phyloP scores from a whole-genome alignment of 257 asterid genomes.

The Echites panduratus region DNA sequence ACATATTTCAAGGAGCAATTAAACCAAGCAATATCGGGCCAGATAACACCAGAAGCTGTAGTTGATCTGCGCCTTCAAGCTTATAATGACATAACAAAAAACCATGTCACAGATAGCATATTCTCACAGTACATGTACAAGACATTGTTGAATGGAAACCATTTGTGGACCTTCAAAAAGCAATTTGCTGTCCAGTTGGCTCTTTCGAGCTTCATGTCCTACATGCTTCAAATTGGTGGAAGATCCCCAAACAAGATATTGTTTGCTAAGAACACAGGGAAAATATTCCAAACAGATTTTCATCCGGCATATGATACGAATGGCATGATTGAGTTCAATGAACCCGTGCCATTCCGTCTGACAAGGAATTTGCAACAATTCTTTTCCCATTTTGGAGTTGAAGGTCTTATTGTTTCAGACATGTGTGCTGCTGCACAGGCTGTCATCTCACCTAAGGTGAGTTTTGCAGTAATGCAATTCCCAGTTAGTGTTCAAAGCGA shows the following conservation, averaged over 20 bases:
- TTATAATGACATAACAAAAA: slow-evolving; percentile 76
- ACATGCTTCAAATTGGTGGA: slow-evolving; percentile 96
- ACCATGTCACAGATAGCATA: slow-evolving; percentile 75
- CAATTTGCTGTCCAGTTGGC: slow-evolving; percentile 96
- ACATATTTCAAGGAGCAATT: slow-evolving; percentile 91
- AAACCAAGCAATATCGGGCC: slow-evolving; percentile 95
- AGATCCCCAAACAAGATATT: slow-evolving; percentile 95
- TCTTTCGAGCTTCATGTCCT: slow-evolving; percentile 91
- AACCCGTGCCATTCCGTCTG: slow-evolving; percentile 95
- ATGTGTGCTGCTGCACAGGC: slow-evolving; percentile 99
- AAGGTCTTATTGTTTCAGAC: slow-evolving; percentile 88
- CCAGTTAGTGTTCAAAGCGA: neutral
- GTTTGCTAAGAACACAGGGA: slow-evolving; percentile 95
- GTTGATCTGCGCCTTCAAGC: slow-evolving; percentile 97
- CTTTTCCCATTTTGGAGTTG: slow-evolving; percentile 96
- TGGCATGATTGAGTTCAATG: slow-evolving; percentile 95
- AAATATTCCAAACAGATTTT: slow-evolving; percentile 93
- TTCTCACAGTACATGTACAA: slow-evolving; percentile 98
- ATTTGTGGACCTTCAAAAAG: slow-evolving; percentile 95
- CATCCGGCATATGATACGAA: slow-evolving; percentile 95
- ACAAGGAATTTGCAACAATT: slow-evolving; percentile 93
- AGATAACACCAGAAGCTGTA: slow-evolving; percentile 90
- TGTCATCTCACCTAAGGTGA: slow-evolving; percentile 93
- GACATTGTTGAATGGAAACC: slow-evolving; percentile 82
- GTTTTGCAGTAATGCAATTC: slow-evolving; percentile 13